Conservation (phyloP, 2,329 filamentous ascomycete species). For the Cercospora zeina region DNA sequence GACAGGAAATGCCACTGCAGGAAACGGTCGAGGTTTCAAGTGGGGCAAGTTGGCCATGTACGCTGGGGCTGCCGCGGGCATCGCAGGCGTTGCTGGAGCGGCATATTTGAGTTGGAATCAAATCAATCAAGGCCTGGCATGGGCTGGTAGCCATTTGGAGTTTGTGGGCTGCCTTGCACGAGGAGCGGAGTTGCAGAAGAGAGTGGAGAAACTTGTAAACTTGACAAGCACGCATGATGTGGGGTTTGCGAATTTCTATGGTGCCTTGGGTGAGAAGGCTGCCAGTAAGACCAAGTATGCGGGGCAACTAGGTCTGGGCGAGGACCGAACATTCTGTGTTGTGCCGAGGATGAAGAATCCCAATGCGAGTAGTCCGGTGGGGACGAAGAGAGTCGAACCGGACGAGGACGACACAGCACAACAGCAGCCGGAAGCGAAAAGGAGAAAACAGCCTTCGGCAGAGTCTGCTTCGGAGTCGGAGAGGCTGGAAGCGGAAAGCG, state of each 20-base stretch:
- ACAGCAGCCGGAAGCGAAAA: slow-evolving; percentile 10
- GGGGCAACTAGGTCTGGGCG: slow-evolving; percentile 55
- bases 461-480: slow-evolving; percentile 24
- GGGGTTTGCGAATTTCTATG: slow-evolving; percentile 85
- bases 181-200: slow-evolving; percentile 75
- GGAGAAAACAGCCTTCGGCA: slow-evolving; percentile 21
- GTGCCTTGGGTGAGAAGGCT: slow-evolving; percentile 68
- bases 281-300: slow-evolving; percentile 52
- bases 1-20: slow-evolving; percentile 22
- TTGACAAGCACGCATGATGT: slow-evolving; percentile 66
- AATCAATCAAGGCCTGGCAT: slow-evolving; percentile 71
- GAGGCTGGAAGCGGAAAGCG: slow-evolving; percentile 38
- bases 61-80: slow-evolving; percentile 76
- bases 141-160: slow-evolving; percentile 87
- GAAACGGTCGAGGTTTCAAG: slow-evolving; percentile 35
- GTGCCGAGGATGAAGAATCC: slow-evolving; percentile 53
- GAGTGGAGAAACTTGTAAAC: slow-evolving; percentile 67
- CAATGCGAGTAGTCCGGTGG: slow-evolving; percentile 27
- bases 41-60: slow-evolving; percentile 71
- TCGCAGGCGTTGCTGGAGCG: slow-evolving; percentile 79
- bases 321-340: slow-evolving; percentile 84
- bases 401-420: slow-evolving; percentile 3
- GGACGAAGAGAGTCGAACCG: slow-evolving; percentile 31
- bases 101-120: slow-evolving; percentile 84
- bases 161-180: slow-evolving; percentile 88